These are phyloP conservation scores for Pyricularia grisea DNA, from an alignment of 2,329 filamentous ascomycete species.

Conservation along the genomic window DNA sequence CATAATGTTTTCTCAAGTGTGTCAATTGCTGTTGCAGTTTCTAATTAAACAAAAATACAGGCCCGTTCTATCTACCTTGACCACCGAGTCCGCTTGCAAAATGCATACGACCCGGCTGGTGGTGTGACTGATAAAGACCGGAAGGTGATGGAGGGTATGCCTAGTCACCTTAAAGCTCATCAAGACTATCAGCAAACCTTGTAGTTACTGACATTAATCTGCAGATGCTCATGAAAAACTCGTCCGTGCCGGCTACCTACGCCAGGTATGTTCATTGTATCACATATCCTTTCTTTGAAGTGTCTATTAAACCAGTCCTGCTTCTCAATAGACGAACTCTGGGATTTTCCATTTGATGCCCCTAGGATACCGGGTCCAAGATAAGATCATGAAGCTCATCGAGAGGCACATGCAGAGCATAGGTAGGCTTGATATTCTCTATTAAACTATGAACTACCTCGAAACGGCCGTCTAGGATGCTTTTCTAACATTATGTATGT, in stretches of 20 bases:
- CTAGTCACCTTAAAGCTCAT: background rate
- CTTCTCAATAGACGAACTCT: conserved; percentile 55
- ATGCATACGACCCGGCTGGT: conserved; percentile 70
- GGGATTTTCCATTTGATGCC: conserved; percentile 91
- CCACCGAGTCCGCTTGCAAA: conserved; percentile 47
- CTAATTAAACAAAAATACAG: background rate
- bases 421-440: conserved; percentile 33
- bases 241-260: conserved; percentile 61
- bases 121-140: conserved; percentile 42
- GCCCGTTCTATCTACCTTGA: conserved; percentile 11
- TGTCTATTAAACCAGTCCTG: background rate
- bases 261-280: conserved; percentile 41
- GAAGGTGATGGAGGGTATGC: conserved; percentile 42
- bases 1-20: background rate
- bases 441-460: background rate
- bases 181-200: background rate
- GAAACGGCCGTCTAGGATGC: background rate
- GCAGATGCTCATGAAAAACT: conserved; percentile 58
- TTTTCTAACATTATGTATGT: background rate
- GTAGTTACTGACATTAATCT: background rate
- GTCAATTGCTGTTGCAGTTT: background rate
- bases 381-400: conserved; percentile 77
- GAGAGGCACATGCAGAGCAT: conserved; percentile 80
- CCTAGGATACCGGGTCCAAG: conserved; percentile 74
- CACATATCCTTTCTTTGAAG: background rate